These are phyloP conservation scores for Rubia tinctorum DNA, from an alignment of 305 asterid genomes.

Conservation along the genomic window DNA sequence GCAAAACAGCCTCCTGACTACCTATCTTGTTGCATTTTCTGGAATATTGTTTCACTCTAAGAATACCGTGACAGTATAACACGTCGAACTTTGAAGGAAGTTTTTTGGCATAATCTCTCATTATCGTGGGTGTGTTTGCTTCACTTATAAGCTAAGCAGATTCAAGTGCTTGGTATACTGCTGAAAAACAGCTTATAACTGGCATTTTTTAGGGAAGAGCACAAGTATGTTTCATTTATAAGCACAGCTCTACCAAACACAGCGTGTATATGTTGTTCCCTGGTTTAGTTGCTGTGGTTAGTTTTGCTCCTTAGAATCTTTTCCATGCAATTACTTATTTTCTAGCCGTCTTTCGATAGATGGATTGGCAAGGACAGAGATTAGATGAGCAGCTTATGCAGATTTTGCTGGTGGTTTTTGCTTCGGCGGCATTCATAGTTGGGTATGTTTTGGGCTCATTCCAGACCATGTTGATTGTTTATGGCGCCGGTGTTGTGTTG, in stretches of 20 bases:
- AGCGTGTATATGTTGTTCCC: neutral
- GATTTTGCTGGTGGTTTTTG: constrained; percentile 62
- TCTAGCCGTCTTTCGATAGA: constrained; percentile 29
- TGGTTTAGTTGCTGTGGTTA: neutral
- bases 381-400: constrained; percentile 88
- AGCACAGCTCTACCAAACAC: too few species aligned
- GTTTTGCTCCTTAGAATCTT: neutral
- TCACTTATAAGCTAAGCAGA: too few species aligned
- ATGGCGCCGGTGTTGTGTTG: constrained; percentile 66
- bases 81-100: neutral
- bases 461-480: constrained; percentile 64
- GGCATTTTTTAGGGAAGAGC: too few species aligned
- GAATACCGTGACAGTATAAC: neutral
- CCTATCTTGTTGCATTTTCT: neutral
- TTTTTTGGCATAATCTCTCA: neutral
- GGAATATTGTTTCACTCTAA: neutral
- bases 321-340: neutral
- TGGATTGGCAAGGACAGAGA: constrained; percentile 99
- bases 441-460: constrained; percentile 74
- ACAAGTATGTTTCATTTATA: too few species aligned
- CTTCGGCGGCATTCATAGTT: constrained; percentile 51
- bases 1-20: too few species aligned
- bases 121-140: too few species aligned
- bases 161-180: too few species aligned
- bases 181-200: too few species aligned